Evolutionary conservation across 805 yeast species (phyloP).

Genomic region (Vanderwaltozyma tropicalis): DNA sequence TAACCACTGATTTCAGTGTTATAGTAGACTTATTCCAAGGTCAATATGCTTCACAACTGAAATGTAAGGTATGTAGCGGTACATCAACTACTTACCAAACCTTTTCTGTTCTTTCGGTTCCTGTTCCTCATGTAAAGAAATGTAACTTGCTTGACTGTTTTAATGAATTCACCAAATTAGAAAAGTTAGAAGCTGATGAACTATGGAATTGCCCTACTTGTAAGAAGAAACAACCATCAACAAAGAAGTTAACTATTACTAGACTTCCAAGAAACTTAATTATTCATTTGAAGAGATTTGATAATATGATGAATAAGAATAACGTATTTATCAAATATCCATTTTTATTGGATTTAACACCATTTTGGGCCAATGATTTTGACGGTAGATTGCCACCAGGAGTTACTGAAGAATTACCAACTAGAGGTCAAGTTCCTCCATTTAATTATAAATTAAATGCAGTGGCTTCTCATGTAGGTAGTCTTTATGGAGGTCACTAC

Average conservation of each 20-base stretch:
- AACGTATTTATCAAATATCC: constrained; percentile 65
- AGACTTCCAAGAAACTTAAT: constrained; percentile 71
- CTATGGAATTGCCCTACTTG: constrained; percentile 82
- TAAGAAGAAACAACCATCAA: constrained; percentile 48
- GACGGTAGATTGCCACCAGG: constrained; percentile 24
- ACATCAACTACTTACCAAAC: constrained; percentile 86
- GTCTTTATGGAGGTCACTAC: constrained; percentile 79
- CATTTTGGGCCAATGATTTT: constrained; percentile 47
- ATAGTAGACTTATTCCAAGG: constrained; percentile 84
- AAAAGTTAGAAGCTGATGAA: constrained; percentile 66
- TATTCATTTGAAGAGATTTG: constrained; percentile 76
- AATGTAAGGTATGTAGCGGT: constrained; percentile 58
- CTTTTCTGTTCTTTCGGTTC: constrained; percentile 69
- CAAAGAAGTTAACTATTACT: constrained; percentile 64
- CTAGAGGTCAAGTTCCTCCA: constrained; percentile 73
- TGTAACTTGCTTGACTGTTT: constrained; percentile 53
- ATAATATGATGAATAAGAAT: constrained; percentile 37
- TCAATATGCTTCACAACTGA: constrained; percentile 68
- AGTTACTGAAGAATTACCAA: constrained; percentile 37
- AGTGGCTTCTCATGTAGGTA: constrained; percentile 78
- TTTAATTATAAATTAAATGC: constrained; percentile 68
- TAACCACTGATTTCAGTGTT: constrained; percentile 69
- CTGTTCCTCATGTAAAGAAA: constrained; percentile 48
- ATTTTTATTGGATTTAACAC: constrained; percentile 50
- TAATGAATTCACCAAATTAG: constrained; percentile 67